A percentile compares a stretch with the other conserved stretches of the same genome.
phyloP scores from a whole-genome alignment of 140 eudicot species.

The Anethum foeniculum region DNA sequence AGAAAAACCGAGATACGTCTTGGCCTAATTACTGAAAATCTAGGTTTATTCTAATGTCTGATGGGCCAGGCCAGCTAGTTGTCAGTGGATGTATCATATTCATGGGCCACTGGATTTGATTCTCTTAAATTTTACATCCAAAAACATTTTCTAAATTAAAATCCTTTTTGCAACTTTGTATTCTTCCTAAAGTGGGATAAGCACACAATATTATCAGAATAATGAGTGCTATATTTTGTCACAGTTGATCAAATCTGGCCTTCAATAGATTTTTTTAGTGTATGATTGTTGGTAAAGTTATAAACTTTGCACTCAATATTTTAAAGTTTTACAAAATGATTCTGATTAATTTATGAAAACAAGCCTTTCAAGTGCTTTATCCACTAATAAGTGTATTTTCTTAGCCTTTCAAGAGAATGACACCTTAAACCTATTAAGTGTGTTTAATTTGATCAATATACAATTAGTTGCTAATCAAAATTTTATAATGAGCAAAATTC shows the following conservation, averaged over 20 bases:
- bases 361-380: background rate
- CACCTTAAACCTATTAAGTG: too few species aligned
- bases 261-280: background rate
- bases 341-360: background rate
- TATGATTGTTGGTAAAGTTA: background rate
- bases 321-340: background rate
- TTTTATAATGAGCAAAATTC: too few species aligned
- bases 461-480: too few species aligned
- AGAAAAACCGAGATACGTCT: too few species aligned
- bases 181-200: background rate
- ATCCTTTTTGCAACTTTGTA: slow-evolving; percentile 11
- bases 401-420: too few species aligned
- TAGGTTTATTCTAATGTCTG: background rate
- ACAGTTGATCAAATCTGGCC: background rate
- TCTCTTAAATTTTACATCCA: background rate
- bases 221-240: background rate
- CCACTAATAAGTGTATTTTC: background rate
- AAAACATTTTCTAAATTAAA: background rate
- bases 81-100: background rate
- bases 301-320: background rate
- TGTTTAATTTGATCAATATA: too few species aligned
- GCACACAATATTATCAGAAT: background rate
- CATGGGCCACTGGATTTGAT: background rate
- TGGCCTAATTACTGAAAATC: background rate
- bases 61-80: background rate